Evolutionary conservation across 1,284 basidiomycete genomes (phyloP).

Genomic region (Pterula multifida): DNA sequence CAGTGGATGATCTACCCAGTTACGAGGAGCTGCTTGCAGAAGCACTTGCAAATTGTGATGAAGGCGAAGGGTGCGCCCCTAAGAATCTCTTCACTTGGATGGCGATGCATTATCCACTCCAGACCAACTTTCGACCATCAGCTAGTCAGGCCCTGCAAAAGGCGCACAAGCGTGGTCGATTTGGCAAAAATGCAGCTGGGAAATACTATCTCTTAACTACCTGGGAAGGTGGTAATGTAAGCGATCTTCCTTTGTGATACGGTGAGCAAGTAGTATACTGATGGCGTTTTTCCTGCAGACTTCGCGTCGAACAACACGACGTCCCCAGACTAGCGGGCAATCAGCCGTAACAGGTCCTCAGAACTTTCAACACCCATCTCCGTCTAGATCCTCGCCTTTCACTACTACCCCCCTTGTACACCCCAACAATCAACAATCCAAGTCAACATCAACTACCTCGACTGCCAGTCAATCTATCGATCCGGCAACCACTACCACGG

Average conservation of each 20-base stretch:
- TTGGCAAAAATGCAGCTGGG: conserved; percentile 58
- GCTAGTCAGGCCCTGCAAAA: conserved; percentile 78
- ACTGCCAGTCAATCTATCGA: conserved; percentile 5
- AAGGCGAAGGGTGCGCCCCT: conserved; percentile 64
- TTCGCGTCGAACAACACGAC: conserved; percentile 50
- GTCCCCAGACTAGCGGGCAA: conserved; percentile 47
- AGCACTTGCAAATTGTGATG: conserved; percentile 48
- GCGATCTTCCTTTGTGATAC: conserved; percentile 17
- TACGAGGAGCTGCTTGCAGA: conserved; percentile 83
- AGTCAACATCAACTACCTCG: not conserved
- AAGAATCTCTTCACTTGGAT: conserved; percentile 74
- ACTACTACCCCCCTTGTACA: conserved; percentile 21
- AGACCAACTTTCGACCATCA: conserved; percentile 74
- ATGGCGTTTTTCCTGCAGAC: conserved; percentile 27
- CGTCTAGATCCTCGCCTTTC: conserved; percentile 35
- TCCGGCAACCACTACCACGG: conserved; percentile 12
- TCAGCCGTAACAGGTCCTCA: conserved; percentile 27
- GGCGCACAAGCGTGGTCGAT: conserved; percentile 62
- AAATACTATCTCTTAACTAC: conserved; percentile 59
- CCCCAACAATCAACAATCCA: conserved; percentile 16
- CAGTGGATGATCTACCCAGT: conserved; percentile 58
- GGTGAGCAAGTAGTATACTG: conserved; percentile 6
- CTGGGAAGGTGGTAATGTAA: conserved; percentile 72
- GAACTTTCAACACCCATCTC: conserved; percentile 29
- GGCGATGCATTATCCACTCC: conserved; percentile 65